Base-by-base conservation (phyloP, 2,329 filamentous ascomycete genomes). In the Fusarium miscanthi region DNA sequence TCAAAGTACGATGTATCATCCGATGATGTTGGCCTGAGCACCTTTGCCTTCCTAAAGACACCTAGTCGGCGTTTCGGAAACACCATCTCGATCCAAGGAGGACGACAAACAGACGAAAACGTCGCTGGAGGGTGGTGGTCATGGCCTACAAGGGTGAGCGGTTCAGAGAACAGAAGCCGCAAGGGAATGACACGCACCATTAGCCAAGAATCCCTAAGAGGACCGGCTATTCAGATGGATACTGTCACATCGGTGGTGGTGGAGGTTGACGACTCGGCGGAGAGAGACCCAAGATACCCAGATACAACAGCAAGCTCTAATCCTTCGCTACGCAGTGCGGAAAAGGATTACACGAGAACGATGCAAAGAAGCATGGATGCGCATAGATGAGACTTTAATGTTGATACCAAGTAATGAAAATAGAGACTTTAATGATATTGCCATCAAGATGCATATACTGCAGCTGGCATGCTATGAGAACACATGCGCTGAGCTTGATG, bases 1-100 rank as follows among this genome's bases (percentile, higher is more conserved):
- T 78, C 78, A 21, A 74, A 73, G n/a, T 75, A 78, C 46, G 74
- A 80, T 1, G 74, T 84, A 13, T 82, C 84, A 42, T 78, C 78
- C 0, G 81, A 84, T 16, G 85, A 87, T 23, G 84, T 84, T 0
- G 87, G 87, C 1, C 72, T 89, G 13, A 80, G 82, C 25, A 89
- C 87, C 0, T 89, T 89, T 62, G 80, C 84, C 1, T 88, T 88
- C 60, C 82, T 87, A 78, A 80, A 84, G 25, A 83, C 83, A 3
- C 80, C 82, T 7, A 79, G 78, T 14, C 78, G 80, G 8, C 78
- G 77, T 25, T 84, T 82, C 42, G 84, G 84, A 8, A 86, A 86
- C 60, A 81, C 83, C 16, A 81, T 85, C 2, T 80, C 78, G 25
- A 79, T 81, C n/a, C 79, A 80, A 27, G 80, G 80, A 4, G 80